A percentile compares a stretch with the other conserved stretches of the same genome.
Conservation (phyloP, 148 eudicot species). For the Diospyros lotus region DNA sequence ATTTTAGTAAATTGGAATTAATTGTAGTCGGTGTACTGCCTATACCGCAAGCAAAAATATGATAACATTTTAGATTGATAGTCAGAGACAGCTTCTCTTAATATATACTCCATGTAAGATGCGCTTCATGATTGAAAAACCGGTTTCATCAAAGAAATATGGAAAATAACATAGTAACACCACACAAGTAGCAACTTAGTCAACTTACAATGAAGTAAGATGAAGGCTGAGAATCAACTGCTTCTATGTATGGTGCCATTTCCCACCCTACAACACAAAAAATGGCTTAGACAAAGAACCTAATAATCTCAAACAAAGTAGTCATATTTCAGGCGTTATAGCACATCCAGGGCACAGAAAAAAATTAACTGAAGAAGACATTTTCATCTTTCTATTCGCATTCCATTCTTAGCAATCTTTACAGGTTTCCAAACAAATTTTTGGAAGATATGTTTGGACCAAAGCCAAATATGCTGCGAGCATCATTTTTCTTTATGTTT, state of each 20-base stretch:
- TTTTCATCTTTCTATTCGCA: neutral
- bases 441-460: no score
- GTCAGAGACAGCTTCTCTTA: neutral
- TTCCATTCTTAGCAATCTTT: neutral
- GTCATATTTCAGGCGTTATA: neutral
- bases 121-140: neutral
- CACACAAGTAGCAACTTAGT: neutral
- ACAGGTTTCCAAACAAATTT: no score
- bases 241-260: slow-evolving; percentile 96
- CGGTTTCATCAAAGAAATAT: neutral
- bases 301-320: neutral
- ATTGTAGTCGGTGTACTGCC: no score
- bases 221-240: slow-evolving; percentile 81
- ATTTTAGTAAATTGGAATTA: no score
- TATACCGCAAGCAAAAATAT: neutral
- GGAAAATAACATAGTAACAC: neutral
- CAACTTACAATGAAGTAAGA: slow-evolving; percentile 65
- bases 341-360: neutral
- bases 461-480: no score
- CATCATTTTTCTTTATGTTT: no score
- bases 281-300: slow-evolving; percentile 6
- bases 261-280: slow-evolving; percentile 67
- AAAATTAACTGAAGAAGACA: neutral
- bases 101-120: neutral
- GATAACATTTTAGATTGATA: neutral